phyloP scores from a whole-genome alignment of 805 yeast species.

The Yarrowia keelungensis region DNA sequence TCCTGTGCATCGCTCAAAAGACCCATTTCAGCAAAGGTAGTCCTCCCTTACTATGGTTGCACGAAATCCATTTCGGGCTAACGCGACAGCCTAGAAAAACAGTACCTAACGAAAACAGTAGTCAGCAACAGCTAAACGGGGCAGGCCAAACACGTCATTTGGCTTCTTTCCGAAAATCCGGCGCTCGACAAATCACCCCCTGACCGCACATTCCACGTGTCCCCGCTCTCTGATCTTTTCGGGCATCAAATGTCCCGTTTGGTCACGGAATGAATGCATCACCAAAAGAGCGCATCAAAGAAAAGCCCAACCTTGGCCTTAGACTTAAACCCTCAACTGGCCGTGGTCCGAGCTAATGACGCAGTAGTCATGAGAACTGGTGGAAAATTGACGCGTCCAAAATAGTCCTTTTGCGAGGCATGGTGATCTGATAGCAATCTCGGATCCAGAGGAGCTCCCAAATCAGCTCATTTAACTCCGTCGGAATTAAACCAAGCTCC shows the following conservation, averaged over 20 bases:
- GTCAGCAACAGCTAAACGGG: no score
- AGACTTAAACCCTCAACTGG: slow-evolving; percentile 11
- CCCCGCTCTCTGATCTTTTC: neutral
- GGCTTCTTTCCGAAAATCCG: no score
- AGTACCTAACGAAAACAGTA: no score
- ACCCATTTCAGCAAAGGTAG: neutral
- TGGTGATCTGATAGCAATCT: slow-evolving; percentile 27
- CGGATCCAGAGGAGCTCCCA: neutral
- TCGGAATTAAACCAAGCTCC: neutral
- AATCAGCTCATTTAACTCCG: neutral
- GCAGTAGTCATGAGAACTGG: slow-evolving; percentile 20
- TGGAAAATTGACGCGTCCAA: slow-evolving; percentile 9
- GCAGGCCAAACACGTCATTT: no score
- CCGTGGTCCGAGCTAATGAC: slow-evolving; percentile 8
- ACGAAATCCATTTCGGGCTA: slow-evolving; percentile 25
- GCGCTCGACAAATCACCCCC: no score
- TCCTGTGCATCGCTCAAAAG: neutral
- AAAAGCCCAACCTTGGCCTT: neutral
- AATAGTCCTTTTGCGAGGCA: neutral
- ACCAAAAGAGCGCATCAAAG: slow-evolving; percentile 21
- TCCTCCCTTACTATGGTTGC: neutral
- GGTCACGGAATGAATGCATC: slow-evolving; percentile 11
- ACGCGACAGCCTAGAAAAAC: neutral
- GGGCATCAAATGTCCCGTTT: neutral
- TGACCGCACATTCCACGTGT: slow-evolving; percentile 7